Evolutionary conservation across 257 asterid genomes (phyloP).

Genomic region (Linderniella brevidens): DNA sequence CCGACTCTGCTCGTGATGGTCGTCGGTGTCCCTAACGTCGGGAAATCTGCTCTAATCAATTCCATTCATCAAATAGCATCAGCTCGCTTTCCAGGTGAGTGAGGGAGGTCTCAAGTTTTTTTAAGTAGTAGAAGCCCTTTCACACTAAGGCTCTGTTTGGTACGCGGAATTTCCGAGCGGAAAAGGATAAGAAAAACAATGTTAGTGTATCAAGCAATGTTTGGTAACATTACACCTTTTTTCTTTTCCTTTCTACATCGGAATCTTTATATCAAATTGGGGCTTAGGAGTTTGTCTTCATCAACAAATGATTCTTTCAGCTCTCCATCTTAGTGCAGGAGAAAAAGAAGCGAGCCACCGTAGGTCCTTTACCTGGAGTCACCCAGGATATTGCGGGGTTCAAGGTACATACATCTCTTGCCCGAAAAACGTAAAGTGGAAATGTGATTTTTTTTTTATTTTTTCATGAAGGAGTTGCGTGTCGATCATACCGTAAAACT

Average conservation of each 20-base stretch:
- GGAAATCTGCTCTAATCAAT: conserved; percentile 79
- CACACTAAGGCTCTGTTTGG: neutral
- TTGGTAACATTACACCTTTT: too few species aligned
- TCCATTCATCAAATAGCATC: conserved; percentile 78
- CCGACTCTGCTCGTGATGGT: conserved; percentile 89
- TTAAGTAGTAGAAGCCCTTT: neutral
- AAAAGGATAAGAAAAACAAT: conserved; percentile 18
- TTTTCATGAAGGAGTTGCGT: neutral
- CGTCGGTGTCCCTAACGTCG: conserved; percentile 96
- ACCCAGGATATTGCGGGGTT: conserved; percentile 97
- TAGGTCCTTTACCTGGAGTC: conserved; percentile 95
- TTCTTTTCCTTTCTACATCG: too few species aligned
- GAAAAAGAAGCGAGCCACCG: conserved; percentile 72
- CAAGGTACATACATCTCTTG: conserved; percentile 38
- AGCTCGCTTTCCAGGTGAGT: conserved; percentile 67
- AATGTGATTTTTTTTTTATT: neutral
- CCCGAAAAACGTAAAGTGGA: neutral
- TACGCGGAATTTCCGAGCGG: too few species aligned
- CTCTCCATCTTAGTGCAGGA: conserved; percentile 79
- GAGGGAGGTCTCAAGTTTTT: conserved; percentile 12
- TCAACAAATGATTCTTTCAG: too few species aligned
- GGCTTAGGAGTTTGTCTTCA: too few species aligned
- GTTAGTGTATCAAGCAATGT: too few species aligned
- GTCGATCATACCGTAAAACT: neutral
- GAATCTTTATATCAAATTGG: too few species aligned